phyloP scores from a whole-genome alignment of 345 rosid species.

The Stellera chamaejasme region DNA sequence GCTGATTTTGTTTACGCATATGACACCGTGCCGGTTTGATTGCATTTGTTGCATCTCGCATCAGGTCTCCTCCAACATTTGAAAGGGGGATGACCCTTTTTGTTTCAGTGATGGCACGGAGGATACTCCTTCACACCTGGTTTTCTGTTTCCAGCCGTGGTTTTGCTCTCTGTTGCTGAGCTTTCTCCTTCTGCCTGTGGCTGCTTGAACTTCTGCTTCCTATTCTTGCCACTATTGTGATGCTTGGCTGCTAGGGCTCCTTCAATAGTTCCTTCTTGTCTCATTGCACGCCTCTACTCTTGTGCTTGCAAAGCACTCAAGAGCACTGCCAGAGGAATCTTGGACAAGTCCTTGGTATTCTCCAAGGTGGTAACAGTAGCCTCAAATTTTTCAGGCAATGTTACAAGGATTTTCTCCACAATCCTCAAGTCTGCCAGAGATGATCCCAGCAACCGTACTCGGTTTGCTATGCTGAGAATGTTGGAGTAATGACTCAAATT shows the following conservation, averaged over 20 bases:
- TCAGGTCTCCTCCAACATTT: slow-evolving; percentile 12
- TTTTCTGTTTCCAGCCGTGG: background rate
- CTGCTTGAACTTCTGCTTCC: background rate
- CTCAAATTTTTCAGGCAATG: slow-evolving; percentile 5
- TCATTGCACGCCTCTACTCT: background rate
- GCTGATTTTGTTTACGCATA: background rate
- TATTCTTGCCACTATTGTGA: background rate
- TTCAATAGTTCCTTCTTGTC: background rate
- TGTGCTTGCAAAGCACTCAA: background rate
- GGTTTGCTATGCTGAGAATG: too few relatives aligned
- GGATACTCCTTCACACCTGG: too few relatives aligned
- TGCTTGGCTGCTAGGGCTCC: background rate
- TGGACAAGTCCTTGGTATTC: background rate
- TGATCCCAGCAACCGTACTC: too few relatives aligned
- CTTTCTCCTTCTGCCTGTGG: background rate
- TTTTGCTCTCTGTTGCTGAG: too few relatives aligned
- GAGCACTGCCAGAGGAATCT: background rate
- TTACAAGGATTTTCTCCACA: slow-evolving; percentile 6
- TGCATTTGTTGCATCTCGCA: background rate
- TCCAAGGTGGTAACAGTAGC: too few relatives aligned
- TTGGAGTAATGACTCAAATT: too few relatives aligned
- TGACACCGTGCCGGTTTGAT: background rate
- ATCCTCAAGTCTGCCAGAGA: background rate
- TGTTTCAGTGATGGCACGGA: slow-evolving; percentile 1
- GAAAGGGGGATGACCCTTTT: background rate